Conservation (phyloP, 495 filamentous ascomycete species). For the Filosporella fistucella region DNA sequence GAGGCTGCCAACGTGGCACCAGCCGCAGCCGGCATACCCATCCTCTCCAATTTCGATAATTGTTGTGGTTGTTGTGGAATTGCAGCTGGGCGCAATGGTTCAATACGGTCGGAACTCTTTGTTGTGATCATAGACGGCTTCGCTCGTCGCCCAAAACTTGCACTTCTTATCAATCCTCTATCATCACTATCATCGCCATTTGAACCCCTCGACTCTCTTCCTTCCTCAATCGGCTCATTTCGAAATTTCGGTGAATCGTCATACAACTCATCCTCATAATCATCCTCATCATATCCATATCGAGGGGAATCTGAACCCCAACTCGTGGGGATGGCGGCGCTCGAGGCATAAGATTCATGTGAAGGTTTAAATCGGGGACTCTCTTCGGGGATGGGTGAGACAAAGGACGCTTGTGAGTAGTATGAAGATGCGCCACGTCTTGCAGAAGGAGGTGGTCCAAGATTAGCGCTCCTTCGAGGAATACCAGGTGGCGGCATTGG, state of each 20-base stretch:
- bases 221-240: conserved; percentile 44
- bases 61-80: conserved; percentile 15
- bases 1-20: conserved; percentile 1
- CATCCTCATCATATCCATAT: conserved; percentile 35
- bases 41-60: conserved; percentile 16
- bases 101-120: conserved; percentile 13
- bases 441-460: conserved; percentile 63
- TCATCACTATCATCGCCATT: conserved; percentile 55
- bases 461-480: conserved; percentile 48
- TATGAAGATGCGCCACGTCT: conserved; percentile 67
- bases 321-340: conserved; percentile 69
- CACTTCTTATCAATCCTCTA: conserved; percentile 65
- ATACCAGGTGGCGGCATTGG: conserved; percentile 39
- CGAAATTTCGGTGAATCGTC: not conserved
- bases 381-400: conserved; percentile 89
- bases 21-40: conserved; percentile 8
- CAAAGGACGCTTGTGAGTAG: conserved; percentile 69
- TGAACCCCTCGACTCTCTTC: conserved; percentile 29
- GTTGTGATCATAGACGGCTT: conserved; percentile 70
- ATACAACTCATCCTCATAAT: conserved; percentile 25
- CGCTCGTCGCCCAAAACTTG: conserved; percentile 69
- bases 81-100: conserved; percentile 5
- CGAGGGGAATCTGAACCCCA: conserved; percentile 43
- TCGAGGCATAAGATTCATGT: conserved; percentile 76
- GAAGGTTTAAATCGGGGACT: conserved; percentile 45